Base-by-base conservation (phyloP, 75 land plant species). In the Selaginella tamariscina region DNA sequence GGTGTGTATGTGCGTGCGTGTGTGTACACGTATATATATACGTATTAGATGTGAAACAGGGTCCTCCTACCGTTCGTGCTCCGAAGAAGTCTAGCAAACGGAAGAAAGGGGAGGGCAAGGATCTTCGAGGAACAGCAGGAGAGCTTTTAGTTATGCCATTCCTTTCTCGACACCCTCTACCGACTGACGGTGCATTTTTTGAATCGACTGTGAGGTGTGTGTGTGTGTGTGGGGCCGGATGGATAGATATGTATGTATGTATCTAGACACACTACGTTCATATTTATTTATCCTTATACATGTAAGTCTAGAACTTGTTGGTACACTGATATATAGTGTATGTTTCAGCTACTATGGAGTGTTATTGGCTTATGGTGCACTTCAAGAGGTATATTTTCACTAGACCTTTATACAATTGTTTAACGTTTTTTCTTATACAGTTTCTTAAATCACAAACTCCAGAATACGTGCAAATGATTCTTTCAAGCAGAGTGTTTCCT, bases 141-240 rank as follows among this genome's bases (percentile, higher is more conserved):
- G 91, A 89, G 57, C 69, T 84, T 65, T 66, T 87, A 33, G 87
- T 89, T 54, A 73, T 89, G 54, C 95, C 95, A 56, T 89, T 80
- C 69, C 64, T 89, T 60, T 87, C 88, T 44, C 86, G 78, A 71
- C 84, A 80, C 73, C 75, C 83, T 29, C 68, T 81, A 66, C 94
- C 94, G n/a, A 62, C 75, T 30, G 84, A 82, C 75, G 72, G 72
- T 32, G 56, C 68, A 44, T 62, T 33, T 1, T 56, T 75, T 62
- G 71, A 85, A 31, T 66, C 32, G 33, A 57, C 39, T 29, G 29
- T 67, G 49, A 79, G 66, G 74, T 72, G 56, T 27, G 69, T 30
- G 44, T 70, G 21, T 23, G 22, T 21, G 29, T 32, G 32, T 1
- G 33, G n/a, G n/a, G n/a, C n/a, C n/a, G n/a, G n/a, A n/a, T n/a